Evolutionary conservation across 192 early-diverging fungal genomes (phyloP).

Genomic region (Coemansia sp.): DNA sequence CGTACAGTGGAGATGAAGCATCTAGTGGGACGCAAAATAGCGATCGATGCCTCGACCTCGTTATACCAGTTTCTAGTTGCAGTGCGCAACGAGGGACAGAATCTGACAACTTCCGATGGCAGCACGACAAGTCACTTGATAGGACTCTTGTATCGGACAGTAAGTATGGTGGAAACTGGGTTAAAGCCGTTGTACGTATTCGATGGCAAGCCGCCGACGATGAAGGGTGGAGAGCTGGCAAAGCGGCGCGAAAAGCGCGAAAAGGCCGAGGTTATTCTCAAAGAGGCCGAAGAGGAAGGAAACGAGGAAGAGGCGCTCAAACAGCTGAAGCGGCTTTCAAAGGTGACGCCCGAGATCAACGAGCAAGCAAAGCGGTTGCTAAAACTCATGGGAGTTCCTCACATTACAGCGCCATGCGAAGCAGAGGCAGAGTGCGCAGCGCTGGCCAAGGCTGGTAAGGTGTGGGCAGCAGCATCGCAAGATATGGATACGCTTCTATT

Average conservation of each 20-base stretch:
- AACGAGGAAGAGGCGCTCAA: slow-evolving; percentile 82
- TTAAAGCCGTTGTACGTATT: slow-evolving; percentile 98
- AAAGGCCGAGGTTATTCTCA: slow-evolving; percentile 68
- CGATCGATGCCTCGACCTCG: slow-evolving; percentile 97
- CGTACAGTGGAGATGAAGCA: slow-evolving; percentile 83
- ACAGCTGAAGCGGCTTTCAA: slow-evolving; percentile 84
- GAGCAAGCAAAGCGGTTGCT: slow-evolving; percentile 88
- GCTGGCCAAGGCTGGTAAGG: slow-evolving; percentile 84
- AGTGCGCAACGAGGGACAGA: slow-evolving; percentile 89
- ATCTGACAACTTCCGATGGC: slow-evolving; percentile 86
- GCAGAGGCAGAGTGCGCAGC: slow-evolving; percentile 98
- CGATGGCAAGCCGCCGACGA: slow-evolving; percentile 93
- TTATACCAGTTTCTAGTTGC: slow-evolving; percentile 99
- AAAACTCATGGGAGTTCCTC: slow-evolving; percentile 92
- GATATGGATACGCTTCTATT: slow-evolving; percentile 99
- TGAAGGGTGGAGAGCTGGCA: slow-evolving; percentile 89
- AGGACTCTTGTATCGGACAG: slow-evolving; percentile 96
- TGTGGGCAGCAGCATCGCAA: slow-evolving; percentile 94
- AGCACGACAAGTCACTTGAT: slow-evolving; percentile 97
- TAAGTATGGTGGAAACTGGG: slow-evolving; percentile 95
- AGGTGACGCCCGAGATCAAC: slow-evolving; percentile 93
- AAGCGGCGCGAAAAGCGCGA: slow-evolving; percentile 74
- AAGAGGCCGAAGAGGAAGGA: slow-evolving; percentile 74
- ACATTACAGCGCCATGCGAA: slow-evolving; percentile 93
- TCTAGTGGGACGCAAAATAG: slow-evolving; percentile 93